phyloP scores from a whole-genome alignment of 768 basidiomycete species.

The Dioszegia hungarica region DNA sequence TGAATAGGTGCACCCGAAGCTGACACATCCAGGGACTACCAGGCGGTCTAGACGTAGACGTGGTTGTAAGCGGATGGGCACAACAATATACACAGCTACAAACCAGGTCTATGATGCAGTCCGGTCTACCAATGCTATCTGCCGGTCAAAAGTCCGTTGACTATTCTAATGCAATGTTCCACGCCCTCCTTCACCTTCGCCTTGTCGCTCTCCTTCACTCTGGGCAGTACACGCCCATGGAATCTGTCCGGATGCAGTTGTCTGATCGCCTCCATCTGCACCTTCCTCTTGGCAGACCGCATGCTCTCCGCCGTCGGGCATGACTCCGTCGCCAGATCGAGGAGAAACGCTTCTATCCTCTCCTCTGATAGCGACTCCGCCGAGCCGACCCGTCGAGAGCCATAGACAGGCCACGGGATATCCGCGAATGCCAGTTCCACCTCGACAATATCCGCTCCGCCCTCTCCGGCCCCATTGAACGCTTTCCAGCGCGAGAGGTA shows the following conservation, averaged over 20 bases:
- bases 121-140: background rate
- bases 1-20: background rate
- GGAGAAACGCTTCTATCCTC: slow-evolving; percentile 29
- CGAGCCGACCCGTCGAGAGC: background rate
- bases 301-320: slow-evolving; percentile 33
- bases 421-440: slow-evolving; percentile 27
- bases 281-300: slow-evolving; percentile 54
- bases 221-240: slow-evolving; percentile 29
- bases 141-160: slow-evolving; percentile 41
- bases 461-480: slow-evolving; percentile 4
- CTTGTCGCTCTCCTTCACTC: slow-evolving; percentile 36
- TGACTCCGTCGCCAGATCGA: slow-evolving; percentile 15
- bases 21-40: slow-evolving; percentile 20
- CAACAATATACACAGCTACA: background rate
- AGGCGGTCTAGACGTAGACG: slow-evolving; percentile 16
- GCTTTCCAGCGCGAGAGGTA: slow-evolving; percentile 33
- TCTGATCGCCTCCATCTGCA: slow-evolving; percentile 60
- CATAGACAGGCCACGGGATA: slow-evolving; percentile 48
- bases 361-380: slow-evolving; percentile 19
- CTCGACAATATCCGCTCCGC: slow-evolving; percentile 15
- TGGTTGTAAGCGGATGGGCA: background rate
- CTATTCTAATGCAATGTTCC: slow-evolving; percentile 34
- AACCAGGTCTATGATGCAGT: too few species aligned
- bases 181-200: slow-evolving; percentile 46
- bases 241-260: slow-evolving; percentile 50